Evolutionary conservation across 2,329 filamentous ascomycete genomes (phyloP).

Genomic region (Alternaria atra): DNA sequence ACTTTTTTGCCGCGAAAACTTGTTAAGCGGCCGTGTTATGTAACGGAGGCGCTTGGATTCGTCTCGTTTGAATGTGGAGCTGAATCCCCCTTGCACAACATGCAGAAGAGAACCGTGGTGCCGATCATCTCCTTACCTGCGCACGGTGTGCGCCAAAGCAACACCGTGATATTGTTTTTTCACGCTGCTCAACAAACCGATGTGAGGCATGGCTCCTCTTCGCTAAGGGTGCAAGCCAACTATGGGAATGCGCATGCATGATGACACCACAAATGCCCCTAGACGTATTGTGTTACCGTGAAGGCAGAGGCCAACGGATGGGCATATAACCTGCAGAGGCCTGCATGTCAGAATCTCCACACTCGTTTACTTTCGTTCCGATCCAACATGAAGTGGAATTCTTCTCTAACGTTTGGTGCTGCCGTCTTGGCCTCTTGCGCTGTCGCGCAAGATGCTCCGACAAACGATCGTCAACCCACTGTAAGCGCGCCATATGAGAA

Average conservation of each 20-base stretch:
- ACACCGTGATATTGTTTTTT: background rate
- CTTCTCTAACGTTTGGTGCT: slow-evolving; percentile 6
- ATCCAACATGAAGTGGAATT: slow-evolving; percentile 8
- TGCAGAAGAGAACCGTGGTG: slow-evolving; percentile 3
- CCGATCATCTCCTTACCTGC: slow-evolving; percentile 4
- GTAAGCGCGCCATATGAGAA: slow-evolving; percentile 20
- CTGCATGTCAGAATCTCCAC: background rate
- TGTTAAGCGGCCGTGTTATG: background rate
- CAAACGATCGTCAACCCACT: slow-evolving; percentile 13
- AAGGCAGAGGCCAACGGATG: background rate
- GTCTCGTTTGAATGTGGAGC: background rate
- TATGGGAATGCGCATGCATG: slow-evolving; percentile 5
- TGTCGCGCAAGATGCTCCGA: slow-evolving; percentile 11
- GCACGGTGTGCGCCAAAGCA: background rate
- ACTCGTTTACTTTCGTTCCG: background rate
- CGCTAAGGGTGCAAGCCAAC: background rate
- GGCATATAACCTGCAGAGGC: slow-evolving; percentile 7
- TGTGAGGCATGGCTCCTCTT: slow-evolving; percentile 1
- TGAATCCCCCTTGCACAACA: background rate
- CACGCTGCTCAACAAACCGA: background rate
- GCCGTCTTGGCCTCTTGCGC: slow-evolving; percentile 9
- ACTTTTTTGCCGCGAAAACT: background rate
- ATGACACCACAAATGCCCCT: background rate
- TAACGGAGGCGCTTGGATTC: background rate
- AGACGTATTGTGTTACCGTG: background rate